Conservation (phyloP, 164 flowering plant genomes). For the Sedum album region DNA sequence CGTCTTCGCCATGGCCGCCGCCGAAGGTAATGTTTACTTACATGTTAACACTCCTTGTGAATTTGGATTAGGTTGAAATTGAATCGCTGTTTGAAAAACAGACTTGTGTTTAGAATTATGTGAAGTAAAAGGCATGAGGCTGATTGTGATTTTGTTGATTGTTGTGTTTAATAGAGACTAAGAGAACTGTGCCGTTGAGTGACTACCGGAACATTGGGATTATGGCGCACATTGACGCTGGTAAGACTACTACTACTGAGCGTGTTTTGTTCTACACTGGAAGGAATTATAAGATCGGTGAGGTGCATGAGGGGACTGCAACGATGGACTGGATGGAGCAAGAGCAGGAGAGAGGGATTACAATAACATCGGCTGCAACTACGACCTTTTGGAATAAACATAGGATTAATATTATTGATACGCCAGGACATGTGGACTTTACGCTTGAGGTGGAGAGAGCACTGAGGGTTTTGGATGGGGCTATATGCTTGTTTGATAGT, state of each 20-base stretch:
- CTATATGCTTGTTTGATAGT: conserved; percentile 90
- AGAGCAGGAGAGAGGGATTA: conserved; percentile 96
- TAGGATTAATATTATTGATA: conserved; percentile 89
- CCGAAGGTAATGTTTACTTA: conserved; percentile 34
- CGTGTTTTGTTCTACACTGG: conserved; percentile 83
- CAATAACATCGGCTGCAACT: conserved; percentile 95
- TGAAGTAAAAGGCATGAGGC: no score
- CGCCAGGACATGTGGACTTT: conserved; percentile 98
- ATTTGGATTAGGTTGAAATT: not conserved
- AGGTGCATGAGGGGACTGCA: conserved; percentile 95
- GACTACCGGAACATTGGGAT: conserved; percentile 95
- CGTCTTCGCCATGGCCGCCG: conserved; percentile 42
- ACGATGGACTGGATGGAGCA: conserved; percentile 99
- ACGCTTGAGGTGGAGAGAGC: conserved; percentile 98
- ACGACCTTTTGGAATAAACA: conserved; percentile 86
- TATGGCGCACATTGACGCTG: conserved; percentile 99
- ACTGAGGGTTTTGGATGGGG: conserved; percentile 92
- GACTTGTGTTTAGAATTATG: not conserved
- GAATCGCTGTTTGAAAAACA: no score
- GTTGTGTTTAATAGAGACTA: conserved; percentile 31
- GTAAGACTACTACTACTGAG: conserved; percentile 95
- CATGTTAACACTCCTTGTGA: not conserved
- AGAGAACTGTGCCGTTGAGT: conserved; percentile 54
- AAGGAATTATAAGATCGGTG: conserved; percentile 90
- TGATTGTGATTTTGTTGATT: not conserved